Evolutionary conservation across 2,329 filamentous ascomycete species (phyloP).

Genomic region (Aspergillus tubingensis): DNA sequence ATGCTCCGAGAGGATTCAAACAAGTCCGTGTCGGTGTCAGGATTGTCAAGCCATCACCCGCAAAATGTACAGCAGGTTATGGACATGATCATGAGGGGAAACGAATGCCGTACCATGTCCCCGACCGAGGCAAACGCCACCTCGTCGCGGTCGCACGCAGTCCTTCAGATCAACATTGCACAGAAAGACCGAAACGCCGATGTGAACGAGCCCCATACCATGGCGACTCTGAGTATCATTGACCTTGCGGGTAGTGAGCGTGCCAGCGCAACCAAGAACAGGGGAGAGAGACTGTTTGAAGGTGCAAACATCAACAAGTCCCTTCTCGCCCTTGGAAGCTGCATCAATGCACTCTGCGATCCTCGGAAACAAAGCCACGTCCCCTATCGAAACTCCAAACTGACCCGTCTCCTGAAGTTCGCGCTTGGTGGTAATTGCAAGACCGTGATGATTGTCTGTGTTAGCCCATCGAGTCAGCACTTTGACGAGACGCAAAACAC

Average conservation of each 20-base stretch:
- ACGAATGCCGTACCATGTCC: conserved; percentile 92
- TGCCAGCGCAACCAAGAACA: conserved; percentile 94
- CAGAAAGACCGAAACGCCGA: conserved; percentile 91
- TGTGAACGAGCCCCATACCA: conserved; percentile 92
- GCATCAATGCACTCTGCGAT: conserved; percentile 97
- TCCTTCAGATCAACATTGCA: conserved; percentile 94
- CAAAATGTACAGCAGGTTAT: conserved; percentile 94
- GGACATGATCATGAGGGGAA: conserved; percentile 97
- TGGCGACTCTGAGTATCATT: conserved; percentile 98
- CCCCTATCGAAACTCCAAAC: conserved; percentile 95
- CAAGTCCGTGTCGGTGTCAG: conserved; percentile 86
- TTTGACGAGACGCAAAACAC: conserved; percentile 99
- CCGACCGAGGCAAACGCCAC: conserved; percentile 97
- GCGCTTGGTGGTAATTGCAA: conserved; percentile 97
- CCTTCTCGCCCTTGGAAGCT: conserved; percentile 87
- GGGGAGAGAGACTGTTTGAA: conserved; percentile 85
- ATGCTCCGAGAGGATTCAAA: conserved; percentile 95
- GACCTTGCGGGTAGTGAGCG: conserved; percentile 95
- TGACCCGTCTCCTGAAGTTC: conserved; percentile 93
- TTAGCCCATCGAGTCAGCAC: conserved; percentile 93
- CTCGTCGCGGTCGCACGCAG: conserved; percentile 93
- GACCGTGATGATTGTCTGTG: conserved; percentile 99
- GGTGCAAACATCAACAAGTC: conserved; percentile 99
- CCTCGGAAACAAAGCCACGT: conserved; percentile 89
- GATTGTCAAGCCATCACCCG: conserved; percentile 87